Conservation (phyloP, 345 rosid species). For the Nasturtium officinale region DNA sequence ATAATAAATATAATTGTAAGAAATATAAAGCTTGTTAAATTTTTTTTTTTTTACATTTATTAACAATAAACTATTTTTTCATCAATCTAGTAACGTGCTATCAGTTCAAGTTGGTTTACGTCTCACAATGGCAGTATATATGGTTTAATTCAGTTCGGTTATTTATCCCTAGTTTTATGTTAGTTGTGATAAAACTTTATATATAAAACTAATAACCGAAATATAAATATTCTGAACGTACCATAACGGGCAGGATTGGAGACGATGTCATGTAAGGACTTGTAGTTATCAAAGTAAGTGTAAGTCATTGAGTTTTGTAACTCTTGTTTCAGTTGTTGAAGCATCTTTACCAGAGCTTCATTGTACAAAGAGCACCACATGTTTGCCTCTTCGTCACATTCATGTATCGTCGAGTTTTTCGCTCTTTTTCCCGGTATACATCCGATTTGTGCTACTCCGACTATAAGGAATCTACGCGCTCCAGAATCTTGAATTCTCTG, state of each 20-base stretch:
- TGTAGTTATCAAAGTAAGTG: slow-evolving; percentile 60
- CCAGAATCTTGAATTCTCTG: slow-evolving; percentile 51
- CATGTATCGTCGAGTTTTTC: slow-evolving; percentile 41
- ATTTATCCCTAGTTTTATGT: background rate
- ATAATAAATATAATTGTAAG: background rate
- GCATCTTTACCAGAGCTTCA: slow-evolving; percentile 43
- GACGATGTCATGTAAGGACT: slow-evolving; percentile 45
- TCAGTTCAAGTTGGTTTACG: background rate
- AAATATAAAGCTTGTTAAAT: too few species aligned
- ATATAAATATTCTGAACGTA: slow-evolving; percentile 21
- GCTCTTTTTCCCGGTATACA: slow-evolving; percentile 58
- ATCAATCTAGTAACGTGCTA: background rate
- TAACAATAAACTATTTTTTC: background rate
- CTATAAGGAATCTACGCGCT: slow-evolving; percentile 55
- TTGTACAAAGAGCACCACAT: slow-evolving; percentile 53
- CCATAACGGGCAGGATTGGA: slow-evolving; percentile 57
- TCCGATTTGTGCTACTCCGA: slow-evolving; percentile 58
- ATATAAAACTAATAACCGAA: too few species aligned
- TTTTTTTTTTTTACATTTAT: background rate
- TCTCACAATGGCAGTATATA: background rate
- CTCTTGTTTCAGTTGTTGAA: slow-evolving; percentile 48
- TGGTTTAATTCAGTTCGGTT: background rate
- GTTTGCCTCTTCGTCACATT: slow-evolving; percentile 54
- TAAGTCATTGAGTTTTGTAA: slow-evolving; percentile 48
- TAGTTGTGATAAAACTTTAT: background rate